Percentiles rank a stretch among this genome's conserved stretches.
Conservation (phyloP, 73 alveolate genomes). For the Paramecium pentaurelia region DNA sequence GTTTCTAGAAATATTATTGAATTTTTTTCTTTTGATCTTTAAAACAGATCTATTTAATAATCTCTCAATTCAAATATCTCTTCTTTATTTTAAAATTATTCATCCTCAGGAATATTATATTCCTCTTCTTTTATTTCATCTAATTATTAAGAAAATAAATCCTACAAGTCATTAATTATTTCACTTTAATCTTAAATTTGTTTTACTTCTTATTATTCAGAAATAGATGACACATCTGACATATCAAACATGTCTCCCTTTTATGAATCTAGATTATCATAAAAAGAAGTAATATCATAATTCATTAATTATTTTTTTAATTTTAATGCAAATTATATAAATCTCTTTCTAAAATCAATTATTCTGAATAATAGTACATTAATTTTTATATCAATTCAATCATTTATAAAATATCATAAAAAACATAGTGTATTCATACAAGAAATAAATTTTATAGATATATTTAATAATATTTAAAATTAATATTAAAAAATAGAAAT, state of each 20-base stretch:
- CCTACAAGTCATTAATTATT: neutral
- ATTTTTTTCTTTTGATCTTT: constrained; percentile 6
- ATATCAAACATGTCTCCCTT: too few relatives aligned
- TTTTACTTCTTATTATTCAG: neutral
- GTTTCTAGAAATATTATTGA: constrained; percentile 51
- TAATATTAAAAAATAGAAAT: too few relatives aligned
- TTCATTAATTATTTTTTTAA: neutral
- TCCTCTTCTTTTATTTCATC: neutral
- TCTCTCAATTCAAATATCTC: neutral
- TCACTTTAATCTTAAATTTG: neutral
- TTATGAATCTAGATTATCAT: neutral
- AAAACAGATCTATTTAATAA: neutral
- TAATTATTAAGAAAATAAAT: neutral
- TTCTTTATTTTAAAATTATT: neutral
- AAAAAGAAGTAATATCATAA: neutral
- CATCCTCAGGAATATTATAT: neutral
- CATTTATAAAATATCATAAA: neutral
- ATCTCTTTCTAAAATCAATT: too few relatives aligned
- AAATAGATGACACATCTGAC: neutral
- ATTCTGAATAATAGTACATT: neutral
- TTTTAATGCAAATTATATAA: neutral
- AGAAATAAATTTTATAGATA: too few relatives aligned
- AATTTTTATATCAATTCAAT: neutral
- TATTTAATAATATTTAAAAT: too few relatives aligned
- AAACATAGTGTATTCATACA: too few relatives aligned